Evolutionary conservation across 148 eudicot species (phyloP), one percentile per base, ranked within the genome.

Genomic region (Drosera capensis): DNA sequence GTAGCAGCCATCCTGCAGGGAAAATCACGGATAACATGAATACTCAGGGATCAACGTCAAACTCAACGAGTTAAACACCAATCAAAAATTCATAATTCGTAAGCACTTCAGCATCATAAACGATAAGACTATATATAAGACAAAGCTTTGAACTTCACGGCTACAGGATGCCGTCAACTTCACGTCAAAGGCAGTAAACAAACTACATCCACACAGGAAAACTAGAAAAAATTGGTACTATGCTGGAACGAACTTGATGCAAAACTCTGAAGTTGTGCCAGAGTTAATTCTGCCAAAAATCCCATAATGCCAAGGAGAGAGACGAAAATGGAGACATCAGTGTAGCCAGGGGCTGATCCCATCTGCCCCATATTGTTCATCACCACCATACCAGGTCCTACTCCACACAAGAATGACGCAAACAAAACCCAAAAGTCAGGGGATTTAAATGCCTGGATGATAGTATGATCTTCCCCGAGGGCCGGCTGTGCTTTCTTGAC

Each of bases 321-420:
- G 8, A 88, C 86, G 20, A 88, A 88, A 11, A 88, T 72, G 0
- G 96, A 88, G 4, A 80, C 94, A 22, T 88, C 94, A 0, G 54
- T 34, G 46, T 83, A 88, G 23, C 96, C 96, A 8, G 83, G 84
- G 9, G 96, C 74, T 35, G 74, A 40, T 12, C 92, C 96, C 94
- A 88, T 88, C 54, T 88, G 96, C 1, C 92, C 96, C 83, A 83
- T 69, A 38, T 88, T 88, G 48, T 88, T 88, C 77, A 72, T 77
- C 69, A 88, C 96, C 11, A 82, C 67, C 64, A 83, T 45, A 21
- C 94, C 94, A 18, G 94, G 71, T 11, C 96, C 96, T 15, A 87
- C 90, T 20, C 94, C 96, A 17, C 88, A 83, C 30, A 87, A 53
- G 47, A 87, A 87, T 14, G 96, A 80, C 25, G 55, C 66, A 20